Percentiles rank a stretch among this genome's conserved stretches.
phyloP scores from a whole-genome alignment of 1,284 basidiomycete species.

The Ceratobasidium sp. region DNA sequence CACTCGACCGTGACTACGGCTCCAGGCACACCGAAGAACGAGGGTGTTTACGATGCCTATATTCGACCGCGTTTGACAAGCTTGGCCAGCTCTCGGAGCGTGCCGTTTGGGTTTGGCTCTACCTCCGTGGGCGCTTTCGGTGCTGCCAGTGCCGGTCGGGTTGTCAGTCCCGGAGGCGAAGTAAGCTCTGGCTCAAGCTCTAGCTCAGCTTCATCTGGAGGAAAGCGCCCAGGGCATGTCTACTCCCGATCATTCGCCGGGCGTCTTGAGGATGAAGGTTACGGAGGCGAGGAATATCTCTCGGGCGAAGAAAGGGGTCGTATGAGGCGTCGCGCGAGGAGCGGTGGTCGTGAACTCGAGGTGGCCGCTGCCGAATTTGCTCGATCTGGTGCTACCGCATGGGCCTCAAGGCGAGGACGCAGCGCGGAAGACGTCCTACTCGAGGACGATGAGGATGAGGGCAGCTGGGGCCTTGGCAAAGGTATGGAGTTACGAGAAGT shows the following conservation, averaged over 20 bases:
- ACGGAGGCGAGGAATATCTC: constrained; percentile 24
- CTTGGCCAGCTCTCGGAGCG: constrained; percentile 68
- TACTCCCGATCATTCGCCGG: constrained; percentile 52
- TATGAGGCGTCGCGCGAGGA: constrained; percentile 12
- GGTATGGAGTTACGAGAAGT: constrained; percentile 89
- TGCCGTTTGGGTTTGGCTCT: constrained; percentile 57
- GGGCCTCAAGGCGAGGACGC: constrained; percentile 16
- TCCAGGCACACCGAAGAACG: constrained; percentile 34
- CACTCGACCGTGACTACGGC: constrained; percentile 51
- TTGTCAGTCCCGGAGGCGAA: constrained; percentile 7
- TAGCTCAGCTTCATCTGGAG: constrained; percentile 52
- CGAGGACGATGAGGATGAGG: constrained; percentile 67
- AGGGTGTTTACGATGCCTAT: constrained; percentile 61
- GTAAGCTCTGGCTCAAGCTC: constrained; percentile 51
- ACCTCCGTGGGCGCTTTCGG: constrained; percentile 32
- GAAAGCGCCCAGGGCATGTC: constrained; percentile 45
- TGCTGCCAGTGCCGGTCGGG: neutral
- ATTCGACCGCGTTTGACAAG: constrained; percentile 84
- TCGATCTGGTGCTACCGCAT: constrained; percentile 12
- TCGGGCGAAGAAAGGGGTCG: constrained; percentile 30
- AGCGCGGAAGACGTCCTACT: constrained; percentile 62
- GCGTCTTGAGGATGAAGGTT: constrained; percentile 40
- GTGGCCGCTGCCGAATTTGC: constrained; percentile 31
- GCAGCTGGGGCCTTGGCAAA: constrained; percentile 76
- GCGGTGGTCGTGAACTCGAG: constrained; percentile 40